Evolutionary conservation across 1,139 yeast genomes (phyloP), one percentile per base, ranked within the genome.

Genomic region (Arxiozyma bovina): DNA sequence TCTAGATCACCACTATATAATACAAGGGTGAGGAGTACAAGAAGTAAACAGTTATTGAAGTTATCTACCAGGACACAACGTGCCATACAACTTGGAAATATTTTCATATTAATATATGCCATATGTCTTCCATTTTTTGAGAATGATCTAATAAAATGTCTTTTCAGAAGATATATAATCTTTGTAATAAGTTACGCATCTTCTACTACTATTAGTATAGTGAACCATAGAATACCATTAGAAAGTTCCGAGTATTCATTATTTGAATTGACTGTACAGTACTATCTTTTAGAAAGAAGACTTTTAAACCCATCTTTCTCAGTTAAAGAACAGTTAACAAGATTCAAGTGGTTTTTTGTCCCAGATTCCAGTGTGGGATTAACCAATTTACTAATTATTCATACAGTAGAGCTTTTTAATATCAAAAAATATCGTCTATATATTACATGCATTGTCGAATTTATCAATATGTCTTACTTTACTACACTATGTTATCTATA

Each of bases 181-280:
- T 46, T 46, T 22, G 42, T 46, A 12, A 34, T 46, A 3, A 23
- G 49, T 17, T 46, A 34, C 38, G 4, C 42, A 6, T 15, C 18
- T 15, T 20, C 42, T 20, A 46, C 42, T 7, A 46, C 43, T n/a
- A 17, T 46, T 15, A 46, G 49, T n/a, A 38, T 46, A 46, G 30
- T 34, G 15, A 46, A 46, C 20, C 49, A 46, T 22, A 46, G 22
- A 17, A 58, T 60, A 23, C 70, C 71, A 3, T 55, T 68, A 56
- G 70, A 66, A 50, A 65, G 63, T 27, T 58, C 66, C 4, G 70
- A 68, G 43, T 67, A 63, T 51, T 61, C 70, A 1, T 61, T 68
- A 11, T 68, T 68, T 55, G 71, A 67, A 53, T 58, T 67, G 11
- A 61, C 70, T 3, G 54, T 65, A 7, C 65, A 61, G 41, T 63